Base-by-base conservation (phyloP, 2,329 filamentous ascomycete genomes). In the Aspergillus neotritici region DNA sequence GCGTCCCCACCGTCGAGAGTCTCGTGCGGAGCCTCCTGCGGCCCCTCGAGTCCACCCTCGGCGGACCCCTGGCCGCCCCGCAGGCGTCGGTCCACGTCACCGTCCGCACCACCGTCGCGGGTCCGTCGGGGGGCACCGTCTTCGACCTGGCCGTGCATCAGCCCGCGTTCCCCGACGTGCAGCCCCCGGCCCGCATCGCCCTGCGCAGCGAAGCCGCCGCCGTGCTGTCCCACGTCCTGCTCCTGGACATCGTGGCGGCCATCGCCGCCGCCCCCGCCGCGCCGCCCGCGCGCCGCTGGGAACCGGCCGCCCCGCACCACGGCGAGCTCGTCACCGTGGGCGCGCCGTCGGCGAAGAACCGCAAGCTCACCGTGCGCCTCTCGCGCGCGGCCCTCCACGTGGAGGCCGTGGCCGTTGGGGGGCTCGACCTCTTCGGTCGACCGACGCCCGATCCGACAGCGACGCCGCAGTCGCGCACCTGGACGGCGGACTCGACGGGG, bases 1-100 rank as follows among this genome's bases (percentile, higher is more conserved):
- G 41, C 11, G 16, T 51, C 4, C 40, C 57, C 5, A 52, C 48
- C 17, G 60, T 67, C 14, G 74, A 77, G 50, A 49, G 57, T 2
- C 61, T 73, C 1, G 55, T 76, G 3, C 58, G 63, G 31, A 55
- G 62, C 2, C 67, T 77, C 42, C 60, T 70, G 7, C 55, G 60
- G 4, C 65, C 66, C 7, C 58, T 75, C 2, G 69, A 75, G 49
- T 69, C 69, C 1, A 65, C 64, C 3, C 64, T 70, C 30, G 62
- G 58, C 1, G 60, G 67, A 8, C 54, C 56, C 2, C 56, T 77
- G 31, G 41, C 56, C 31, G 61, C 58, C 2, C 49, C 57, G n/a
- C 48, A 52, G 15, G 62, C 58, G 45, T 66, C 61, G 9, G 63
- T 72, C 44, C 63, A 53, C 16, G 61, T 73, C 31, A 61, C 51